Conservation (phyloP, 768 basidiomycete genomes). For the Mrakia hoshinonis region DNA sequence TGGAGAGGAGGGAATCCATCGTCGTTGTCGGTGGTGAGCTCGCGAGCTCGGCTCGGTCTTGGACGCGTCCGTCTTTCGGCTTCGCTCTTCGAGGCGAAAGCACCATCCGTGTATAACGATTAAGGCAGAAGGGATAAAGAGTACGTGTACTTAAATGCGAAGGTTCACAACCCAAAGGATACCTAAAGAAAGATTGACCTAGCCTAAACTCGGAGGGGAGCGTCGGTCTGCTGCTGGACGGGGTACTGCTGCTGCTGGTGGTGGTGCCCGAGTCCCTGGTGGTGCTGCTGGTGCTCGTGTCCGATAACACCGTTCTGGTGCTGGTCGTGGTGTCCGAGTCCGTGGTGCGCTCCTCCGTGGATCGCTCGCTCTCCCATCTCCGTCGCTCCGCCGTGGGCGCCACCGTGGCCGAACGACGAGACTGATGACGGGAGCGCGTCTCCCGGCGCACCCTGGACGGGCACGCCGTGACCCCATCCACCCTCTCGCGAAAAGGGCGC, state of each 20-base stretch:
- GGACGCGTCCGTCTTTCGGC: no score
- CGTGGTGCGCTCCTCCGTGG: background rate
- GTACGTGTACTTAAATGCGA: background rate
- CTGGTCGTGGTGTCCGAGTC: background rate
- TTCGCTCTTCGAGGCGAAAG: no score
- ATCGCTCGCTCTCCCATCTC: background rate
- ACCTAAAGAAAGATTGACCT: background rate
- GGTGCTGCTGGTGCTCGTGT: background rate
- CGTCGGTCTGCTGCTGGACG: no score
- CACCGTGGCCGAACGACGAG: background rate
- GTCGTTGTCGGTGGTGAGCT: no score
- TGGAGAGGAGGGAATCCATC: no score
- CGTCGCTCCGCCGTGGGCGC: background rate
- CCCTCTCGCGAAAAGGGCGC: conserved; percentile 16
- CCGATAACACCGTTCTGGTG: background rate
- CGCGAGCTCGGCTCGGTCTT: no score
- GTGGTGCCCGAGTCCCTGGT: background rate
- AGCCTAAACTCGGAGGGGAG: background rate
- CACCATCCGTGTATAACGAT: no score
- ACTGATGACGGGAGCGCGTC: background rate
- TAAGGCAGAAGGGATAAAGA: no score
- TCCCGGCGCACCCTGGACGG: conserved; percentile 6
- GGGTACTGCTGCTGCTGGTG: background rate
- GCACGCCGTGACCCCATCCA: conserved; percentile 16
- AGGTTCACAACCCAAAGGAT: background rate